Evolutionary conservation across 2,329 filamentous ascomycete genomes (phyloP), one percentile per base, ranked within the genome.

Genomic region (Cladosporium austrohemisphaericum): DNA sequence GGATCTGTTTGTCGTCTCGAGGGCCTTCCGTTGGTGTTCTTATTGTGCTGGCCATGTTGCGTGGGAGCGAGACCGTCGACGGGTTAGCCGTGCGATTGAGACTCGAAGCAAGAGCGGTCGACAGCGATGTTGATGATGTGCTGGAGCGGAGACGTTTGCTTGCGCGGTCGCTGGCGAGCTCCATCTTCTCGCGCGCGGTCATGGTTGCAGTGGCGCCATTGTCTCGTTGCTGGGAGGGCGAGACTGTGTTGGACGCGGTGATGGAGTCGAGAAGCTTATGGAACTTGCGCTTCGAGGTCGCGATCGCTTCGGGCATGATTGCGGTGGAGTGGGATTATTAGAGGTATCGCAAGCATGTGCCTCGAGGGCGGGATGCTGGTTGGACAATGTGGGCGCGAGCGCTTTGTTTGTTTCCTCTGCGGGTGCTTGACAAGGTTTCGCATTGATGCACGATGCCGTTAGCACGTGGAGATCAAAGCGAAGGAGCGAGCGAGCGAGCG

Each of bases 271-370:
- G 74, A 13, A 90, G 76, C 60, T 79, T 78, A 68, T 90, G 86
- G 72, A 91, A 90, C 68, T 91, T 91, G 59, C 87, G 79, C 71
- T 91, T 92, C n/a, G 84, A 88, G 19, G 84, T 80, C 64, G 86
- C 86, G 74, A 90, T 86, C 37, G 71, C 72, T 41, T 72, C 66
- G 9, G 65, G 60, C 67, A 68, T 69, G 38, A 5, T 9, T 46
- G 25, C 9, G 11, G 10, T 23, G 14, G n/a, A n/a, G 25, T 26
- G 6, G 25, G 25, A 20, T 10, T 7, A 23, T 14, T 43, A 6
- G 6, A 14, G n/a, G n/a, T n/a, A n/a, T n/a, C n/a, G n/a, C n/a
- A n/a, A n/a, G n/a, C n/a, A 37, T 22, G 11, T 37, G 33, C 20
- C 16, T 10, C 20, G 14, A 37, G 23, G 14, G 52, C 41, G 47